Evolutionary conservation across 1,284 basidiomycete genomes (phyloP), one percentile per base, ranked within the genome.

Genomic region (Cryptococcus depauperatus): DNA sequence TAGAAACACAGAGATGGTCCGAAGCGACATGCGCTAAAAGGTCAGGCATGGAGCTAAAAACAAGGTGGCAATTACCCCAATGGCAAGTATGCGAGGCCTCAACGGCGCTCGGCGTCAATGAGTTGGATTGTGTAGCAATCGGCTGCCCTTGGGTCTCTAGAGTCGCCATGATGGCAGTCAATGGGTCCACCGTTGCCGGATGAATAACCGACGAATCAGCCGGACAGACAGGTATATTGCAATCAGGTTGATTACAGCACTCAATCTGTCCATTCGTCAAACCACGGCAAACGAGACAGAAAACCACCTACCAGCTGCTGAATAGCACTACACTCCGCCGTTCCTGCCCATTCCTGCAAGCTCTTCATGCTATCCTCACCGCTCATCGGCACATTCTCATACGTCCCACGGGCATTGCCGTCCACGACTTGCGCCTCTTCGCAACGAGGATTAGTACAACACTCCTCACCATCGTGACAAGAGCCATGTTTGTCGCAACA

Each of bases 11-110:
- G 2, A 77, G 68, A 51, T 77, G 76, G 16, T 69, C 67, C 1
- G 67, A 48, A 4, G 75, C 74, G 28, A 78, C 70, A 47, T 78
- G 76, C 0, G 64, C 62, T 0, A 75, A 62, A 1, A 78, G 64
- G 44, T 71, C 70, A 10, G 72, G 69, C 44, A 73, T 69, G 3
- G 70, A 68, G 19, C 57, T 51, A 51, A 76, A 75, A 7, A 66
- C 55, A 9, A 65, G 56, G 39, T 73, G 66, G 54, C 74, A 75
- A 45, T 71, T 70, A 26, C 67, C 62, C 74, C 74, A 75, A 46
- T 71, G 70, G 48, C 74, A 75, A 21, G 65, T 54, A 46, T 68
- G 62, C 5, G 41, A 38, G 7, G 41, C 49, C 27, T 59, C 44
- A 28, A 47, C 19, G 2, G 34, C 18, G 11, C 41, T 38, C 16